Base-by-base conservation (phyloP, 768 basidiomycete species). In the Neoboletus brunneissimus region DNA sequence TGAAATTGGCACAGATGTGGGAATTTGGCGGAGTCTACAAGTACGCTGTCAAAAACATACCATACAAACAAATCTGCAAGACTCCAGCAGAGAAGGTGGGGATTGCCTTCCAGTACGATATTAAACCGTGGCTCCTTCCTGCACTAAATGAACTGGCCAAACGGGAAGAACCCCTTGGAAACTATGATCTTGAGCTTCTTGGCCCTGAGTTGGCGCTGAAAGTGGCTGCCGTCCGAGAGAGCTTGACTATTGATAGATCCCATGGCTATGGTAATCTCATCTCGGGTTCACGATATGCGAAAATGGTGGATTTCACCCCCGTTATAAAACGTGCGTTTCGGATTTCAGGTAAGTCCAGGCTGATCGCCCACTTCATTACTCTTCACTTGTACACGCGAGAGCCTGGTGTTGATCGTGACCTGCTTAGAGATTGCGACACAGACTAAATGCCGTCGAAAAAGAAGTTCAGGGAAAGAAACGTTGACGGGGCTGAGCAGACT, bases 1-100 rank as follows among this genome's bases (percentile, higher is more conserved):
- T 76, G n/a, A 74, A 74, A 57, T 62, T 79, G 22, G 63, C 78
- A 7, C 71, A 61, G 7, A 72, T 75, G 63, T 79, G 78, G 75
- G 61, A 65, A 41, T 75, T 76, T 48, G 56, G 64, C 20, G 48
- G 55, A 15, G 48, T 77, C 31, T 67, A 74, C 34, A 51, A 59
- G 18, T 55, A 64, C 34, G 74, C 75, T 5, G 64, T 75, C 16
- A 16, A 67, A 5, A 53, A 60, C 2, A 62, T 80, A 52, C 57
- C 65, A 20, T 68, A 58, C 53, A 15, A 18, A 10, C 32, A 34
- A 12, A 29, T 56, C 12, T 0, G 3, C 43, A 66, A 47, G 54
- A 8, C 37, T 25, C n/a, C 62, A 4, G 58, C 68, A 20, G 64
- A 70, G 38, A 40, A 40, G n/a, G 62, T 77, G 34, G 50, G 48